These are phyloP conservation scores for Candida sp. DNA, from an alignment of 1,139 yeast species.

Conservation along the genomic window DNA sequence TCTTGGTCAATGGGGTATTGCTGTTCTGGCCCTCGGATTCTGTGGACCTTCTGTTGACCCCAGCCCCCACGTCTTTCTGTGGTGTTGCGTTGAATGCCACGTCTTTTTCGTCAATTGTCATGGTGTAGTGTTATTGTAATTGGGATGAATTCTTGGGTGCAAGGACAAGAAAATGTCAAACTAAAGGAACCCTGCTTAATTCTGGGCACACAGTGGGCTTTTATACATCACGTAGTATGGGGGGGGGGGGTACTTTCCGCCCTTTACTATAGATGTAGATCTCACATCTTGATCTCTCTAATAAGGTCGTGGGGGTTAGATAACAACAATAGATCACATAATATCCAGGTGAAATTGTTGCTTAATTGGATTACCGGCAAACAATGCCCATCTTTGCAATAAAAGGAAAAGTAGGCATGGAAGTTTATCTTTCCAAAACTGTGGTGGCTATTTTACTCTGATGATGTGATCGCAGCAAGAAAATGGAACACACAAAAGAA, in stretches of 20 bases:
- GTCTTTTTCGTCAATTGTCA: not conserved
- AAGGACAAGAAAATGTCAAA: not conserved
- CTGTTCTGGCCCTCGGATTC: not conserved
- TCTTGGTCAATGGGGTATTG: not conserved
- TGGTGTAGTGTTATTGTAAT: not conserved
- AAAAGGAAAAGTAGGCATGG: no score
- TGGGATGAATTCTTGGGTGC: not conserved
- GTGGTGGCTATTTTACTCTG: slow-evolving; percentile 4
- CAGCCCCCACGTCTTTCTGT: not conserved
- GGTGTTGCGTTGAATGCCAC: not conserved
- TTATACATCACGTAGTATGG: not conserved
- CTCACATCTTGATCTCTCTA: not conserved
- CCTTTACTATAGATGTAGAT: not conserved
- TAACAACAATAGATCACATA: not conserved
- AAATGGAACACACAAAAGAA: not conserved
- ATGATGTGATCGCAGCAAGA: not conserved
- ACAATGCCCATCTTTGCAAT: no score
- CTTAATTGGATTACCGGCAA: not conserved
- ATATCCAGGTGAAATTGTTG: not conserved
- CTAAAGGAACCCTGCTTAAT: not conserved
- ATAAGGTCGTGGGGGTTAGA: not conserved
- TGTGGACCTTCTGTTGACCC: not conserved
- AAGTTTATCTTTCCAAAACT: not conserved
- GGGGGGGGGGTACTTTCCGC: not conserved
- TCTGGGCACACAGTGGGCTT: not conserved